These are phyloP conservation scores for Ceratobasidium theobromae DNA, from an alignment of 1,284 basidiomycete genomes.

Conservation along the genomic window DNA sequence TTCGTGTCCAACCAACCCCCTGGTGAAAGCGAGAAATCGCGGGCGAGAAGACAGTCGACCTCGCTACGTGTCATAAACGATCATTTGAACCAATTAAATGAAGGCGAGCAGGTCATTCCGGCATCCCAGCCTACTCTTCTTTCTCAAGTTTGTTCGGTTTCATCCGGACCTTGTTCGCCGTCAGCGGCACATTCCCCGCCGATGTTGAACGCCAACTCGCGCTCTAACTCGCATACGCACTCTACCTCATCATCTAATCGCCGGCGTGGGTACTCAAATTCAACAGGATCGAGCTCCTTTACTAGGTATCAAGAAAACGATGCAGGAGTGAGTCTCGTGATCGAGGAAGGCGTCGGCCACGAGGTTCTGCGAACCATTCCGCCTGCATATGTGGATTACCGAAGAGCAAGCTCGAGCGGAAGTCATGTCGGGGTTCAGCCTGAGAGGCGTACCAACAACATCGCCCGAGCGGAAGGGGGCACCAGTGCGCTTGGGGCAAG, in stretches of 20 bases:
- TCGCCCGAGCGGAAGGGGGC: not conserved
- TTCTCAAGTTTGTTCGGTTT: not conserved
- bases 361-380: conserved; percentile 4
- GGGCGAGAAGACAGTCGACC: not conserved
- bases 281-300: not conserved
- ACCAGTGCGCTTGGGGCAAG: not conserved
- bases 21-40: conserved; percentile 15
- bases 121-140: not conserved
- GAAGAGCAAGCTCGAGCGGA: not conserved
- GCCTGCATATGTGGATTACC: conserved; percentile 29
- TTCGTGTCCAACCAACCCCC: not conserved
- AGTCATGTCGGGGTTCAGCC: not conserved
- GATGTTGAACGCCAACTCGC: not conserved
- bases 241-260: not conserved
- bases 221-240: conserved; percentile 2
- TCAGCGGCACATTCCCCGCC: not conserved
- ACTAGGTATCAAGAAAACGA: conserved; percentile 26
- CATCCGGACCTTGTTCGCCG: not conserved
- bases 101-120: not conserved
- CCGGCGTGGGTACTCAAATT: not conserved
- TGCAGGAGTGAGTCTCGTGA: conserved; percentile 18
- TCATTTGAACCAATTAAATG: not conserved
- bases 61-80: conserved; percentile 17
- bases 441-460: not conserved
- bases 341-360: not conserved